Evolutionary conservation across 2,329 filamentous ascomycete species (phyloP).

Genomic region (Aureobasidium zeae): DNA sequence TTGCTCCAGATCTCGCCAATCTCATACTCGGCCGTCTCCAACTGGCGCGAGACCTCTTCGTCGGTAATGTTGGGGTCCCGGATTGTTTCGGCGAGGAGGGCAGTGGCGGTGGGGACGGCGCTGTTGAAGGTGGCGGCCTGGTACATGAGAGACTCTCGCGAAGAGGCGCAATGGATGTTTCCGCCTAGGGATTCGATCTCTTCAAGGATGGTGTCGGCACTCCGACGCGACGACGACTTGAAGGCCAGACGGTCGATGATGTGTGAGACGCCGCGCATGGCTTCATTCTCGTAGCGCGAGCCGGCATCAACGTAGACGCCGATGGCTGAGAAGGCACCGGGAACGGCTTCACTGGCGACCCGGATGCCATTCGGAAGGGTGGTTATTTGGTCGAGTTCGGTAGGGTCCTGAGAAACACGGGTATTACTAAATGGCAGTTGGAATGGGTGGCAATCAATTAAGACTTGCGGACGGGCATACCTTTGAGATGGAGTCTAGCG

Average conservation of each 20-base stretch:
- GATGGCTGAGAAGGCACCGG: conserved; percentile 88
- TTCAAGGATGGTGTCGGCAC: conserved; percentile 78
- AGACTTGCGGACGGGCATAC: background rate
- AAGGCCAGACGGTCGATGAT: conserved; percentile 94
- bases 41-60: conserved; percentile 74
- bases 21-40: conserved; percentile 89
- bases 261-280: conserved; percentile 82
- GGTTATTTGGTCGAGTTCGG: conserved; percentile 78
- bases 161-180: conserved; percentile 94
- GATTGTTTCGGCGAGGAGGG: conserved; percentile 85
- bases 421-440: conserved; percentile 11
- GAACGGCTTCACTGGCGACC: conserved; percentile 87
- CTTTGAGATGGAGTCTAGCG: conserved; percentile 2
- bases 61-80: conserved; percentile 76
- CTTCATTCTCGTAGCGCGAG: conserved; percentile 82
- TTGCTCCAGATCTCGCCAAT: conserved; percentile 97
- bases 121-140: conserved; percentile 96
- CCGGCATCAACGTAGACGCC: conserved; percentile 94
- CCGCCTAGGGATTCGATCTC: conserved; percentile 80
- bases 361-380: conserved; percentile 86
- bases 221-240: conserved; percentile 67
- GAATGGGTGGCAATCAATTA: conserved; percentile 7
- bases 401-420: conserved; percentile 54
- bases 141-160: conserved; percentile 95
- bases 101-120: conserved; percentile 72